These are phyloP conservation scores for Papiliotrema laurentii DNA, from an alignment of 1,284 basidiomycete species.

Conservation along the genomic window DNA sequence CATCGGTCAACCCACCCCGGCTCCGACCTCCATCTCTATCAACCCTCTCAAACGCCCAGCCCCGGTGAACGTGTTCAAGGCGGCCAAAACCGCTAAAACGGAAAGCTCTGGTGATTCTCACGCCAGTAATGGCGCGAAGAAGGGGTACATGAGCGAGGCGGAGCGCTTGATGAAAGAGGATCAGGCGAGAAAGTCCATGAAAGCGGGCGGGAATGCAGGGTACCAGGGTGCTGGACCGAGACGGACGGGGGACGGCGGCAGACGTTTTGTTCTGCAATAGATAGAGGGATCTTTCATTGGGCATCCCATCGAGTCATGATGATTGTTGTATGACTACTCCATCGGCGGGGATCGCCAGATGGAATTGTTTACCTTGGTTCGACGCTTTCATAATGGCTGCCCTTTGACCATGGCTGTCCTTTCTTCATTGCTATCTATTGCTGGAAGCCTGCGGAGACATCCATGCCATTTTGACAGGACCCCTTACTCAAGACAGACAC, in stretches of 20 bases:
- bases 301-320: background rate
- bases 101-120: slow-evolving; percentile 53
- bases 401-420: too few species aligned
- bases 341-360: too few species aligned
- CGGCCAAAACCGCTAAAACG: slow-evolving; percentile 47
- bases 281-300: background rate
- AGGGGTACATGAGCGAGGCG: slow-evolving; percentile 64
- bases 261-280: slow-evolving; percentile 5
- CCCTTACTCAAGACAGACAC: too few species aligned
- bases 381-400: too few species aligned
- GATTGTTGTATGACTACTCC: background rate
- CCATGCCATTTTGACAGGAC: too few species aligned
- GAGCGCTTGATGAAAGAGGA: slow-evolving; percentile 82
- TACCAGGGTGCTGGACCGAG: slow-evolving; percentile 9
- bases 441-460: too few species aligned
- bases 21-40: slow-evolving; percentile 12
- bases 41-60: slow-evolving; percentile 50
- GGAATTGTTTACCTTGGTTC: too few species aligned
- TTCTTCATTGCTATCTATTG: too few species aligned
- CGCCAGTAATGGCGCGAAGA: slow-evolving; percentile 44
- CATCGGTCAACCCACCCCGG: slow-evolving; percentile 6
- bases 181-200: slow-evolving; percentile 63
- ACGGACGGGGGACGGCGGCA: slow-evolving; percentile 2
- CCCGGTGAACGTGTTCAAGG: slow-evolving; percentile 63
- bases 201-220: slow-evolving; percentile 4